Evolutionary conservation across 768 basidiomycete genomes (phyloP).

Genomic region (Leccinum subtestaceum): DNA sequence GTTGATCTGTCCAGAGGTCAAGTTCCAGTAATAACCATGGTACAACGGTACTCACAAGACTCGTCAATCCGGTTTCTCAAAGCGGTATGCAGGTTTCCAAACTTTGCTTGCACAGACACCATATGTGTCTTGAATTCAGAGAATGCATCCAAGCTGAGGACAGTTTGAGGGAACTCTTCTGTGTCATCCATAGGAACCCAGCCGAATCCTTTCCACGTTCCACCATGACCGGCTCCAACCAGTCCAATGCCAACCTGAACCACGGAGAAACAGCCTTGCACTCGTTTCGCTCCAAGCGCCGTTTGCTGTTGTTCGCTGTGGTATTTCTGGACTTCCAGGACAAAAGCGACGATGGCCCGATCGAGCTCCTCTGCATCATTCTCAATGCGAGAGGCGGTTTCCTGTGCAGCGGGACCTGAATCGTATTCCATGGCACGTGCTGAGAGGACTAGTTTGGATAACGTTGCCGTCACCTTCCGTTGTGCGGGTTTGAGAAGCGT

Average conservation of each 20-base stretch:
- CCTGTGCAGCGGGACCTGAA: conserved; percentile 56
- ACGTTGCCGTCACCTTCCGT: conserved; percentile 81
- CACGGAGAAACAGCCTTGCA: conserved; percentile 60
- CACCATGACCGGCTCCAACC: conserved; percentile 77
- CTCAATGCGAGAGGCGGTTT: conserved; percentile 69
- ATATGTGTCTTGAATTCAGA: conserved; percentile 50
- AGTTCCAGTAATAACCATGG: background rate
- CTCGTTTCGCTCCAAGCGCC: conserved; percentile 42
- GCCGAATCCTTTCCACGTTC: conserved; percentile 82
- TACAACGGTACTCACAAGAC: conserved; percentile 23
- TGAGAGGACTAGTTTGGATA: conserved; percentile 86
- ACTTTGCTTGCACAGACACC: conserved; percentile 48
- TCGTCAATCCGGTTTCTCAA: conserved; percentile 22
- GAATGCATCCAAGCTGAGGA: conserved; percentile 51
- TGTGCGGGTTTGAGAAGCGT: conserved; percentile 75
- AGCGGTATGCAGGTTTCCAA: conserved; percentile 33
- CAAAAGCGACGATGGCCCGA: conserved; percentile 64
- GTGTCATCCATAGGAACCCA: conserved; percentile 61
- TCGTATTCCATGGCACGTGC: conserved; percentile 88
- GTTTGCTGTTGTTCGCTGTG: conserved; percentile 35
- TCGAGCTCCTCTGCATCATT: conserved; percentile 76
- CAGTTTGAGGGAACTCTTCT: conserved; percentile 43
- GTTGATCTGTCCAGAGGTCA: conserved; percentile 22
- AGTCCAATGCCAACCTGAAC: conserved; percentile 70
- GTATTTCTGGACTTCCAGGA: conserved; percentile 63